Percentiles rank a stretch among this genome's conserved stretches.
Evolutionary conservation across 805 yeast genomes (phyloP).

Genomic region (Isabelozyma gotoi): DNA sequence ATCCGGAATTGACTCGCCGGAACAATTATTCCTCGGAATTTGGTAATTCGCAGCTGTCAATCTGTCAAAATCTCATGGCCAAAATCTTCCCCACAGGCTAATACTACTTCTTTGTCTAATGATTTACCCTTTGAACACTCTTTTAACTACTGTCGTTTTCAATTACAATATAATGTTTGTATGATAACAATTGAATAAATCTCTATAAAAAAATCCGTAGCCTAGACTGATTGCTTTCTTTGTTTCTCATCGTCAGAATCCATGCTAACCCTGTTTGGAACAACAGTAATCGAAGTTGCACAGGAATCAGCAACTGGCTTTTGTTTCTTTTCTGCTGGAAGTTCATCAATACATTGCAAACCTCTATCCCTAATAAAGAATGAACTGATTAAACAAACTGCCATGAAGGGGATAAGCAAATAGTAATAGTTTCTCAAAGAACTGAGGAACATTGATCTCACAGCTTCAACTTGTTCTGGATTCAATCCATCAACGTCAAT

Average conservation of each 20-base stretch:
- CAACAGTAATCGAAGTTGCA: conserved; percentile 1
- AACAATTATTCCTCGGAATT: too few species aligned
- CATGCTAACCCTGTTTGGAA: not conserved
- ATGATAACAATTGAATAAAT: not conserved
- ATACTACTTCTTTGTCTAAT: too few species aligned
- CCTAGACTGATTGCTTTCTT: too few species aligned
- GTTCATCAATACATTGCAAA: conserved; percentile 37
- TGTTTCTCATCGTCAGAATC: not conserved
- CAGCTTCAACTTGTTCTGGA: conserved; percentile 16
- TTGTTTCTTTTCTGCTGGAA: conserved; percentile 12
- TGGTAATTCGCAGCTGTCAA: too few species aligned
- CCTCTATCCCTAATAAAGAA: conserved; percentile 35
- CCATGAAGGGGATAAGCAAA: conserved; percentile 35
- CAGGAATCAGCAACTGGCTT: conserved; percentile 11
- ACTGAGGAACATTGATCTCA: conserved; percentile 28
- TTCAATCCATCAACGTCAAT: conserved; percentile 20
- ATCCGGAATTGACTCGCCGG: too few species aligned
- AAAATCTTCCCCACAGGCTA: too few species aligned
- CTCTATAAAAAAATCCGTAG: not conserved
- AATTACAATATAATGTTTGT: too few species aligned
- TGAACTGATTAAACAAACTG: conserved; percentile 27
- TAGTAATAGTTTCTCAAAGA: conserved; percentile 34
- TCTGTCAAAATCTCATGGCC: too few species aligned
- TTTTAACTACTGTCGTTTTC: too few species aligned
- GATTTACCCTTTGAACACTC: too few species aligned